A percentile compares a stretch with the other conserved stretches of the same genome.
phyloP scores from a whole-genome alignment of 2,329 filamentous ascomycete species.

The Rhytidhysteron rufulum region DNA sequence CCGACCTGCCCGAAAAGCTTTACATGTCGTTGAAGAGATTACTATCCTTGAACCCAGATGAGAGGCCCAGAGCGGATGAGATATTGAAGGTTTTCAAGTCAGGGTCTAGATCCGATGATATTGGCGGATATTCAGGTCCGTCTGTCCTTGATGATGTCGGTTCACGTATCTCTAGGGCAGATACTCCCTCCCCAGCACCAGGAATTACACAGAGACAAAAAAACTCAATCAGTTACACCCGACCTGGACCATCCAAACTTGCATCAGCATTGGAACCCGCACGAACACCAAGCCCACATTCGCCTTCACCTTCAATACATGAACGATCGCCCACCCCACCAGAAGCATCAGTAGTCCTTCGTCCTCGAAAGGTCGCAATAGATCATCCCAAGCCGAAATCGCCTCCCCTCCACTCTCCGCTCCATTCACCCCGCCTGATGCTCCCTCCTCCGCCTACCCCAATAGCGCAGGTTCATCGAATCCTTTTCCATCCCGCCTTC shows the following conservation, averaged over 20 bases:
- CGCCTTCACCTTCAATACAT: slow-evolving; percentile 9
- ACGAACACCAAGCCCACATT: slow-evolving; percentile 31
- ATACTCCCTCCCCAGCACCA: slow-evolving; percentile 35
- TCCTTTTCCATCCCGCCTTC: slow-evolving; percentile 30
- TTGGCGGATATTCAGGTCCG: slow-evolving; percentile 35
- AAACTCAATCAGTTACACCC: slow-evolving; percentile 21
- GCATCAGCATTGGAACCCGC: slow-evolving; percentile 23
- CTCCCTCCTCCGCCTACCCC: slow-evolving; percentile 22
- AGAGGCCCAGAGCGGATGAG: slow-evolving; percentile 80
- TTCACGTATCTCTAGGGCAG: slow-evolving; percentile 43
- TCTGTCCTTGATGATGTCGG: slow-evolving; percentile 30
- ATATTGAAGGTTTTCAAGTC: slow-evolving; percentile 75
- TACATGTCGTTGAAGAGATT: slow-evolving; percentile 81
- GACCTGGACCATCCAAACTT: slow-evolving; percentile 31
- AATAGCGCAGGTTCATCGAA: slow-evolving; percentile 27
- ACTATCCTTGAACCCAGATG: slow-evolving; percentile 69
- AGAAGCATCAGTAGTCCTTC: slow-evolving; percentile 26
- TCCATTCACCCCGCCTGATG: slow-evolving; percentile 23
- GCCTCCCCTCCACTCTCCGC: slow-evolving; percentile 4
- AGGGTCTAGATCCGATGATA: slow-evolving; percentile 51
- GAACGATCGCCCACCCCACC: slow-evolving; percentile 17
- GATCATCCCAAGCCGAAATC: slow-evolving; percentile 5
- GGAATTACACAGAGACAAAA: slow-evolving; percentile 19
- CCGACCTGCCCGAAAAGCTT: slow-evolving; percentile 79
- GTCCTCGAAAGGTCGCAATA: slow-evolving; percentile 26